Evolutionary conservation across 768 basidiomycete genomes (phyloP), one percentile per base, ranked within the genome.

Genomic region (Sutorius australiensis): DNA sequence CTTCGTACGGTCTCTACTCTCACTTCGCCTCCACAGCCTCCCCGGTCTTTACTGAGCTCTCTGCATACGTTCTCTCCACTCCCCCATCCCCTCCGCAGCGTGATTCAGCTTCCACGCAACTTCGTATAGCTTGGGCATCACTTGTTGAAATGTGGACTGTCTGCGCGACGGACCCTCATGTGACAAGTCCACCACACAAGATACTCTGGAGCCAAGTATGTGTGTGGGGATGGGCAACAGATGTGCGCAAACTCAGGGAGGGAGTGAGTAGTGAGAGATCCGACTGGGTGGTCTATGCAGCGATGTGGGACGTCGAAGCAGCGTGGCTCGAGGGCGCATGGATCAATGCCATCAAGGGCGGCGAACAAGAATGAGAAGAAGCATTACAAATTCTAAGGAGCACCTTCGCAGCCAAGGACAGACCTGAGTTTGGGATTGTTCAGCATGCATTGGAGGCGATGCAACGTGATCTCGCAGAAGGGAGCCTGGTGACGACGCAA

Each of bases 81-180:
- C 11, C 17, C 6, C 27, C 12, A 1, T 59, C 65, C 8, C 76
- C 74, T 51, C 61, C 11, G 12, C 41, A 2, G 14, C 13, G 41
- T 5, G 19, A 40, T n/a, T 41, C 30, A 27, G 43, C n/a, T 8
- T 53, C 31, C 9, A 46, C 54, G 48, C 49, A 62, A 50, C 21
- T 73, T 81, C 38, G 71, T 70, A 36, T 67, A 27, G 75, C 81
- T 3, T 93, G 87, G 80, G 70, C 79, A 6, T 69, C 72, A 10
- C 70, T 92, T 9, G 58, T 92, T 3, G 80, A 81, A 53, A 72
- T 77, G 0, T 98, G 93, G 94, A 86, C 76, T 6, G 74, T 80
- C 3, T 95, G 91, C 59, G 92, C 93, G 0, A 79, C 82, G n/a
- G 89, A 98, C 62, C 95, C 95, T 6, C 95, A 98, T 64, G 76